phyloP scores from a whole-genome alignment of 192 early-diverging fungal species.

The Umbelopsis ramanniana region DNA sequence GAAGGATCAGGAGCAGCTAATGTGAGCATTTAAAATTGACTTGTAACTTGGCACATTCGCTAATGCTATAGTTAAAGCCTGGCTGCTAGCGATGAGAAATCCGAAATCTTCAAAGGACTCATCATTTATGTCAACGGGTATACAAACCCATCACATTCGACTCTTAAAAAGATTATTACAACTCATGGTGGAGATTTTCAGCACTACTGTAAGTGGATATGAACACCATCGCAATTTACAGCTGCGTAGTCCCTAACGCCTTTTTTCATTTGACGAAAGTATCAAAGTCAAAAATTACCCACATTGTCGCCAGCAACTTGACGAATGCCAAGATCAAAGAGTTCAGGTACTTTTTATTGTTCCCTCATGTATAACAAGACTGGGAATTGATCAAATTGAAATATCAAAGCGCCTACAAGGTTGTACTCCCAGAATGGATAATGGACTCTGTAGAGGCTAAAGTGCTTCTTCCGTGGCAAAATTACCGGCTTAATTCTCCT shows the following conservation, averaged over 20 bases:
- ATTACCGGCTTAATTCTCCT: slow-evolving; percentile 49
- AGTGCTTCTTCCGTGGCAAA: slow-evolving; percentile 68
- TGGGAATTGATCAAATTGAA: background rate
- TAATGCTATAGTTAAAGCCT: slow-evolving; percentile 10
- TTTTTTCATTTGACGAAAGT: slow-evolving; percentile 39
- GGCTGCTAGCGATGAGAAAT: slow-evolving; percentile 26
- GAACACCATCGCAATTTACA: background rate
- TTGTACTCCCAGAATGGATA: slow-evolving; percentile 80
- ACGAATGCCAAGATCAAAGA: slow-evolving; percentile 70
- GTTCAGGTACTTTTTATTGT: slow-evolving; percentile 43
- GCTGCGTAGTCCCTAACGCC: background rate
- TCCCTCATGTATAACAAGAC: background rate
- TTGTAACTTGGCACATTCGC: background rate
- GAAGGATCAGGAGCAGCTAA: slow-evolving; percentile 48
- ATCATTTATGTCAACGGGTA: slow-evolving; percentile 74
- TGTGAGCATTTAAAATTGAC: slow-evolving; percentile 31
- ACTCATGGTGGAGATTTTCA: slow-evolving; percentile 58
- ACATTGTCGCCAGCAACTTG: slow-evolving; percentile 70
- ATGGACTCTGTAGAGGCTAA: slow-evolving; percentile 65
- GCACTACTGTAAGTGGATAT: slow-evolving; percentile 38
- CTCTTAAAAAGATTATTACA: slow-evolving; percentile 54
- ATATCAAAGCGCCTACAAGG: slow-evolving; percentile 58
- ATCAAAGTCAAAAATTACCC: slow-evolving; percentile 63
- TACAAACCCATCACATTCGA: slow-evolving; percentile 59
- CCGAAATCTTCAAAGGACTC: slow-evolving; percentile 46